These are phyloP conservation scores for Trichocladium antarcticum DNA, from an alignment of 495 filamentous ascomycete species.

Conservation along the genomic window DNA sequence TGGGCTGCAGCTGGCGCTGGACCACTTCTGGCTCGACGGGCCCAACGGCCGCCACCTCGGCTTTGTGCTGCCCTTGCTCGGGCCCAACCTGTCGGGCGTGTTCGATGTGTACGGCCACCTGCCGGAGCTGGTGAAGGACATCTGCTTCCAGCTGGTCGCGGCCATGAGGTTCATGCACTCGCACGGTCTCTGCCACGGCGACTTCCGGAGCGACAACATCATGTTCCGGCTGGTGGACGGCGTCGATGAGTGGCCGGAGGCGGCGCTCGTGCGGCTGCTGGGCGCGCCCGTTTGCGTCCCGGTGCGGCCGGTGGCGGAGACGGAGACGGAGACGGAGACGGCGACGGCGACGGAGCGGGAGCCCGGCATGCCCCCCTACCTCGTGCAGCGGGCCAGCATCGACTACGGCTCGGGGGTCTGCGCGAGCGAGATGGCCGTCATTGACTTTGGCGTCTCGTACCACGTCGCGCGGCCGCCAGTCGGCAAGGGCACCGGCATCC, in stretches of 20 bases:
- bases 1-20: conserved; percentile 15
- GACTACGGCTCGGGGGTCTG: not conserved
- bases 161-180: conserved; percentile 17
- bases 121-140: conserved; percentile 12
- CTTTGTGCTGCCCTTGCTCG: conserved; percentile 23
- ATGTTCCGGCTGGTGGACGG: conserved; percentile 16
- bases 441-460: conserved; percentile 25
- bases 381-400: not conserved
- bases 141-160: conserved; percentile 18
- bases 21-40: conserved; percentile 30
- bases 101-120: not conserved
- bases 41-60: conserved; percentile 33
- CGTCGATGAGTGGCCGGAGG: conserved; percentile 12
- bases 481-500: conserved; percentile 9
- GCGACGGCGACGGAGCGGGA: not conserved
- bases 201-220: conserved; percentile 20
- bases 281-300: not conserved
- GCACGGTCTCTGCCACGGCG: conserved; percentile 20
- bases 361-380: conserved; percentile 15
- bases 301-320: not conserved
- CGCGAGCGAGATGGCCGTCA: conserved; percentile 11
- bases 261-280: conserved; percentile 7
- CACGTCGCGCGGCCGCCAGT: not conserved
- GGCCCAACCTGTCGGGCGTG: not conserved
- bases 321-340: not conserved